Base-by-base conservation (phyloP, 2,329 filamentous ascomycete genomes). In the Xylaria sp. region DNA sequence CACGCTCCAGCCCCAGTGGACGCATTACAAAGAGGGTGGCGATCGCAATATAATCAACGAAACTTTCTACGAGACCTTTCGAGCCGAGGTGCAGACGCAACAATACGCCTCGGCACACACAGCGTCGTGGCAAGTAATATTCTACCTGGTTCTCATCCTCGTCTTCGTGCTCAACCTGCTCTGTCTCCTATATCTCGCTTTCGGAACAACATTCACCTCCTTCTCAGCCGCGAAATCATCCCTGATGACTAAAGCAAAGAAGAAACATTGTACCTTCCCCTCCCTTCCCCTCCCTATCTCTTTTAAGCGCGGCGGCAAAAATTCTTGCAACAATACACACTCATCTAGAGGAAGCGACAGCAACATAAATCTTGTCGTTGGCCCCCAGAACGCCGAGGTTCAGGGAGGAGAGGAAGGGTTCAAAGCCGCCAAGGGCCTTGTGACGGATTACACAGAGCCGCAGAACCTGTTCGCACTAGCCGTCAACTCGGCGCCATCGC, bases 401-500 rank as follows among this genome's bases (percentile, higher is more conserved):
- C 34, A 7, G 23, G 20, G 3, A 10, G 23, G 9, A 10, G 7
- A 8, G 28, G 1, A 6, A 7, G 20, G 8, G 44, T 15, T 34
- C 41, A 70, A 66, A 34, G 61, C 61, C 3, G 70, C 68, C 10
- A 68, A 64, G 48, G 75, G 75, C 18, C 85, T 93, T 25, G 88
- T 95, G 8, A 94, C 91, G 0, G 93, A 95, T 80, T 94, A 92
- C 76, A 92, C 90, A 0, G 92, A 95, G 75, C 91, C 92, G 0
- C 88, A 91, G 63, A 94, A 94, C 76, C 81, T 94, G 1, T 94
- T 94, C 74, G 84, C 89, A 0, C 80, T 94, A 0, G 90, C 91
- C 1, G 83, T 94, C 62, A 94, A 94, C 76, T 78, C 76, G 51
- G 75, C 76, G 13, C 72, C 75, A 0, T 75, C 75, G 65, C 57